Evolutionary conservation across 306 rosid species (phyloP), one percentile per base, ranked within the genome.

Genomic region (Dryas alaskensis): DNA sequence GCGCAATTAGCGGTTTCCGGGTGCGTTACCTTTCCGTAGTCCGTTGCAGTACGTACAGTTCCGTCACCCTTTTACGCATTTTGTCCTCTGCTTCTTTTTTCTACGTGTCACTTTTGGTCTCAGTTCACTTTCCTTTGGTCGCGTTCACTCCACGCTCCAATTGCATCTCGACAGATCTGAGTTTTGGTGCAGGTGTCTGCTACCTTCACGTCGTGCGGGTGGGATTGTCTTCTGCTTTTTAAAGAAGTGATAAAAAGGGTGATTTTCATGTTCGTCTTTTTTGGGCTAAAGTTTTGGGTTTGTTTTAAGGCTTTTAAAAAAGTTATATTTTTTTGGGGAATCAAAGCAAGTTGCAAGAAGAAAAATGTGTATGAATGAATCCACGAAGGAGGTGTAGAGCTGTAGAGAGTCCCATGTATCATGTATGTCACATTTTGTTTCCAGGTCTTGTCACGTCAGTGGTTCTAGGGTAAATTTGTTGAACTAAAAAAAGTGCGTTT

Each of bases 1-100:
- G 76, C 81, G 76, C 76, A 62, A 71, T 72, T 53, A 54, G 73
- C 70, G 82, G 78, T n/a, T 19, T 70, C 60, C 58, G 68, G 67
- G 69, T 60, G 37, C 47, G 6, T 37, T 4, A 3, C 19, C 39
- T 27, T 52, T 74, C 79, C 83, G 80, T 75, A 75, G 76, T 54
- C 80, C 76, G 73, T 80, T 80, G 66, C 60, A 68, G 76, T 78
- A 78, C 73, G 72, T 78, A 80, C 79, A 60, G 27, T 62, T 46
- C 79, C 66, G 78, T 31, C 42, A 12, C 8, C 19, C 64, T 69
- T 68, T 62, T 60, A 16, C 67, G 60, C 48, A 37, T 44, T 43
- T 66, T 54, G 75, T 70, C 75, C 65, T 53, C 37, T n/a, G 31
- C 48, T n/a, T 10, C 16, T 51, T 16, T 5, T 7, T 19, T 40